Percentiles rank a stretch among this genome's conserved stretches.
Evolutionary conservation across 106 monocot genomes (phyloP).

Genomic region (Dioscorea zingiberensis): DNA sequence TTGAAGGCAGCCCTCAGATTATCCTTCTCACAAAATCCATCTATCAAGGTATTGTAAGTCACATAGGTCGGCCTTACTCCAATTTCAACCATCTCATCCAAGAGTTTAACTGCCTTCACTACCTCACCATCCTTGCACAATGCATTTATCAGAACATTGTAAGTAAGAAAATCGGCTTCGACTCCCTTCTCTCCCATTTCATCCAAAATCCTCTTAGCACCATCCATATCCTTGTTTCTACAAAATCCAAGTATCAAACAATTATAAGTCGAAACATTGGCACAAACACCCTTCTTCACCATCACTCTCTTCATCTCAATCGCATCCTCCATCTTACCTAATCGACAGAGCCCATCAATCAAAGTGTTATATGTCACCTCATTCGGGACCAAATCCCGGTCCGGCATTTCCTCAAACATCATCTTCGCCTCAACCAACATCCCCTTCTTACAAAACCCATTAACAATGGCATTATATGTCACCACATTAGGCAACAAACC

Average conservation of each 20-base stretch:
- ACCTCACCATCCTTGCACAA: constrained; percentile 50
- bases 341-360: constrained; percentile 59
- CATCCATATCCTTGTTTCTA: constrained; percentile 45
- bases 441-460: constrained; percentile 89
- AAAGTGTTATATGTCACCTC: constrained; percentile 72
- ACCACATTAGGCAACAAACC: constrained; percentile 44
- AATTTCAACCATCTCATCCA: constrained; percentile 70
- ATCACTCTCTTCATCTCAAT: constrained; percentile 38
- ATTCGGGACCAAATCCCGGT: constrained; percentile 37
- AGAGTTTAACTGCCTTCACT: constrained; percentile 61
- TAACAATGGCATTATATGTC: constrained; percentile 60
- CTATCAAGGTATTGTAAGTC: constrained; percentile 75
- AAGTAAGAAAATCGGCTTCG: constrained; percentile 56
- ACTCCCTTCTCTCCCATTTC: constrained; percentile 65
- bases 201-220: constrained; percentile 51
- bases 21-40: constrained; percentile 73
- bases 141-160: constrained; percentile 56
- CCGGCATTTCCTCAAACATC: constrained; percentile 35
- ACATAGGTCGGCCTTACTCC: constrained; percentile 52
- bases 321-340: constrained; percentile 57
- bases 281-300: constrained; percentile 35
- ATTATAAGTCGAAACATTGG: constrained; percentile 62
- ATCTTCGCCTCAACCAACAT: constrained; percentile 53
- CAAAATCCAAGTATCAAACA: constrained; percentile 70
- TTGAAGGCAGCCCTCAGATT: constrained; percentile 62